phyloP scores from a whole-genome alignment of 2,329 filamentous ascomycete genomes.

The Pezicula neosporulosa region DNA sequence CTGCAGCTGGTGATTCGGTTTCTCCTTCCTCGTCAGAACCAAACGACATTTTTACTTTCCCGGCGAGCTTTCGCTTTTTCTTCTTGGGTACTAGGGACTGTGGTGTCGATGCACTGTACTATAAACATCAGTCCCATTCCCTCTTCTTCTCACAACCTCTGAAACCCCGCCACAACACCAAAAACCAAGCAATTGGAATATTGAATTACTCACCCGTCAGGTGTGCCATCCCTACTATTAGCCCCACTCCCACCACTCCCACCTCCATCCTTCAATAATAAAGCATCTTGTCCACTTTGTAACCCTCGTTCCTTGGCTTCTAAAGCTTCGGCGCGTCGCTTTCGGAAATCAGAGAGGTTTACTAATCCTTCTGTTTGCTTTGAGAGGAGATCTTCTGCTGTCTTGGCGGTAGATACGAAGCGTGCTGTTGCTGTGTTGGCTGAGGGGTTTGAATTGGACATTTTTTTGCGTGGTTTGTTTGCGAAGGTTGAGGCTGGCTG shows the following conservation, averaged over 20 bases:
- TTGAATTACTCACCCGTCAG: conserved; percentile 53
- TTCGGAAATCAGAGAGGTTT: conserved; percentile 88
- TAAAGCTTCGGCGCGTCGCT: conserved; percentile 89
- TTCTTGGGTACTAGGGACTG: conserved; percentile 31
- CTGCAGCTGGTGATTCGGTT: conserved; percentile 31
- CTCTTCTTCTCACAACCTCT: not conserved
- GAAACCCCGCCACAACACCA: too few relatives aligned
- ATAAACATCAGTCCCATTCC: conserved; percentile 20
- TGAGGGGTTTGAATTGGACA: too few relatives aligned
- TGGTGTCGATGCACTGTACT: conserved; percentile 39
- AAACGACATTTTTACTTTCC: conserved; percentile 57
- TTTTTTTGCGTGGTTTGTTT: too few relatives aligned
- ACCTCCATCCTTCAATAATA: conserved; percentile 34
- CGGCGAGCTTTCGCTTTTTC: conserved; percentile 40
- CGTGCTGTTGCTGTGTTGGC: conserved; percentile 18
- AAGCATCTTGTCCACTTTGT: conserved; percentile 63
- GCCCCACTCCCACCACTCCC: conserved; percentile 24
- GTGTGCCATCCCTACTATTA: conserved; percentile 21
- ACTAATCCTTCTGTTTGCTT: conserved; percentile 72
- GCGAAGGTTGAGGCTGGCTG: too few relatives aligned
- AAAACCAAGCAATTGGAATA: not conserved
- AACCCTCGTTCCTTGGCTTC: conserved; percentile 73
- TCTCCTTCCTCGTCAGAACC: conserved; percentile 49
- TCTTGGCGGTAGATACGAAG: conserved; percentile 27
- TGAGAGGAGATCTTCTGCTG: conserved; percentile 30